phyloP scores from a whole-genome alignment of 176 grass and related monocot species.

The Musa schizocarpa region DNA sequence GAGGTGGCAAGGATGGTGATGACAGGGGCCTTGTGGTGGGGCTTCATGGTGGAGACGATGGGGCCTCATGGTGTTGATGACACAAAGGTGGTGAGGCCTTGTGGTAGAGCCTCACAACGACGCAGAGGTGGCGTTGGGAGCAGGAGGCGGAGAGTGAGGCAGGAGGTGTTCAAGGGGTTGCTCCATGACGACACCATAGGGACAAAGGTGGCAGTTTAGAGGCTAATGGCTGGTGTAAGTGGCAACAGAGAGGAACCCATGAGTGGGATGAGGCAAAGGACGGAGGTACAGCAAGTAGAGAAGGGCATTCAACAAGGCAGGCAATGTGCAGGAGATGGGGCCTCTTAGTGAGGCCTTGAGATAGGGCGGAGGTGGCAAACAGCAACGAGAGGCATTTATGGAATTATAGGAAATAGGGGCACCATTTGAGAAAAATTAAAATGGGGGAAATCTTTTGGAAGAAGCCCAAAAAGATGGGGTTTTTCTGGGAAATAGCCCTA shows the following conservation, averaged over 20 bases:
- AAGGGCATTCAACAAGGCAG: conserved; percentile 61
- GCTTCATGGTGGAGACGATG: too few relatives aligned
- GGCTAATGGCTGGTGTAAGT: background rate
- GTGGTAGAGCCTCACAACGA: background rate
- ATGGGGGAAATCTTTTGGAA: too few relatives aligned
- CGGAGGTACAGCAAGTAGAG: conserved; percentile 35
- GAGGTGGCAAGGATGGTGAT: conserved; percentile 43
- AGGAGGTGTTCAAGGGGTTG: conserved; percentile 54
- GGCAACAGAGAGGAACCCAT: conserved; percentile 25
- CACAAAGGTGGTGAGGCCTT: too few relatives aligned
- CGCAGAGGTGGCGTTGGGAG: conserved; percentile 75
- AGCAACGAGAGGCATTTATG: too few relatives aligned
- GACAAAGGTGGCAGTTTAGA: conserved; percentile 56
- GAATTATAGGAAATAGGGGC: too few relatives aligned
- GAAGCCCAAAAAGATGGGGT: too few relatives aligned
- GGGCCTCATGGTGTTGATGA: too few relatives aligned
- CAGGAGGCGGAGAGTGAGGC: conserved; percentile 68
- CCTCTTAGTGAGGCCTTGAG: conserved; percentile 46
- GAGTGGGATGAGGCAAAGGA: conserved; percentile 32
- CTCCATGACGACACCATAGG: conserved; percentile 51
- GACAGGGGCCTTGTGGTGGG: conserved; percentile 2
- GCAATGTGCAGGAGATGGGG: background rate
- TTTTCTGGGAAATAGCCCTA: too few relatives aligned
- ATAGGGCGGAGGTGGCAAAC: conserved; percentile 39
- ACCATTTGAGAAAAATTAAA: too few relatives aligned